Evolutionary conservation across 129 eudicot genomes (phyloP).

Genomic region (Kitagawia praeruptora): DNA sequence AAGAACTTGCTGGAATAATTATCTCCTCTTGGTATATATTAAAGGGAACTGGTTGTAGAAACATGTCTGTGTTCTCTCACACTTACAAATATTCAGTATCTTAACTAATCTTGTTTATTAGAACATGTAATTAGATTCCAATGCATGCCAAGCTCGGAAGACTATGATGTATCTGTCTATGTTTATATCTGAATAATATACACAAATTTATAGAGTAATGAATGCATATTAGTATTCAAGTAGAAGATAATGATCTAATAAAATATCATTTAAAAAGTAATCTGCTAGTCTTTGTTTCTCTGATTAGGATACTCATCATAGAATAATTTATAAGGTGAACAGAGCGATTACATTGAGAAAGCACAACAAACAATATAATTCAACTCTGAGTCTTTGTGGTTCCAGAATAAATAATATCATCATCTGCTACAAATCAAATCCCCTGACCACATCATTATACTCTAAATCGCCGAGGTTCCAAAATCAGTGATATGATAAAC

Average conservation of each 20-base stretch:
- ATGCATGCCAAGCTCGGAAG: not conserved
- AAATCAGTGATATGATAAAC: too few relatives aligned
- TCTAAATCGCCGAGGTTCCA: not conserved
- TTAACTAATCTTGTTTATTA: not conserved
- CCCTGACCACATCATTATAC: not conserved
- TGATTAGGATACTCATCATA: not conserved
- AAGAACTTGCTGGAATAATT: too few relatives aligned
- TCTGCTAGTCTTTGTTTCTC: not conserved
- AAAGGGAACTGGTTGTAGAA: not conserved
- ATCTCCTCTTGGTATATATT: not conserved
- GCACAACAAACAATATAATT: constrained; percentile 38
- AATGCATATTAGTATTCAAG: not conserved
- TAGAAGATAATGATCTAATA: not conserved
- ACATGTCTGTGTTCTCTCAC: not conserved
- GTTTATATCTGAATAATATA: too few relatives aligned
- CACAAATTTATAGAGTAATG: too few relatives aligned
- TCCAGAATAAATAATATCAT: not conserved
- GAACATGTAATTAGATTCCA: not conserved
- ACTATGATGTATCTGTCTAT: not conserved
- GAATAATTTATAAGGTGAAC: not conserved
- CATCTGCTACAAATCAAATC: not conserved
- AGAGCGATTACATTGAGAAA: constrained; percentile 60
- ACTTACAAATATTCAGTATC: not conserved
- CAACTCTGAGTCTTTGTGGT: not conserved
- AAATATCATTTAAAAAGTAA: not conserved